Evolutionary conservation across 306 rosid genomes (phyloP), one percentile per base, ranked within the genome.

Genomic region (Casuarina glauca): DNA sequence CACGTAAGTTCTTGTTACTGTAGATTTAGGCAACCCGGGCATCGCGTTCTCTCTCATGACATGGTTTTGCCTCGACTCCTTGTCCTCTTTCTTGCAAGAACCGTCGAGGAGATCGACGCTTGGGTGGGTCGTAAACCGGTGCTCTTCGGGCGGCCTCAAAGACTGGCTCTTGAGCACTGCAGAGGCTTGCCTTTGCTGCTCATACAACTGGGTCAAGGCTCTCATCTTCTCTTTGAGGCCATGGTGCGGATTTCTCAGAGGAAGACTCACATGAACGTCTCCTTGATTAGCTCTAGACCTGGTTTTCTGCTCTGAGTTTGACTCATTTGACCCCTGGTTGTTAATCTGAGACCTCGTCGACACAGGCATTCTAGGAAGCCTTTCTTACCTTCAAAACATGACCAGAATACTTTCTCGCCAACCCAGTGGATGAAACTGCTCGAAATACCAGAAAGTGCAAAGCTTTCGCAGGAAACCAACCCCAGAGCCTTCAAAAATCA

Each of bases 191-290:
- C 91, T 93, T 69, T 95, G 99, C 71, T 91, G 97, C 83, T 95
- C 99, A 75, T 95, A 93, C 35, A 93, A 80, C 6, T 88, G 88
- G 6, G 97, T 95, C 38, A 95, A 81, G 5, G 97, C 93, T 74
- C 83, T 89, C 86, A 95, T 89, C 86, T 95, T 93, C 84, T 95
- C 97, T 78, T 93, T 95, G 73, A 93, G 85, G 7, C 97, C 93
- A 79, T 93, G 96, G 82, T 95, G 99, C 1, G 96, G 97, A 73
- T 92, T 91, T 86, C 93, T 79, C 49, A 77, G 58, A 0, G 86
- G 79, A 81, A 75, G 75, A 75, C 55, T 77, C 49, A 73, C 13
- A 26, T 41, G 61, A 44, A 17, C 66, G 6, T 62, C 74, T 67
- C 83, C 90, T 87, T 83, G 87, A 89, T 78, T 75, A 35, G 72